Percentiles rank a stretch among this genome's conserved stretches.
Conservation (phyloP, 257 asterid species). For the Lycium barbarum region DNA sequence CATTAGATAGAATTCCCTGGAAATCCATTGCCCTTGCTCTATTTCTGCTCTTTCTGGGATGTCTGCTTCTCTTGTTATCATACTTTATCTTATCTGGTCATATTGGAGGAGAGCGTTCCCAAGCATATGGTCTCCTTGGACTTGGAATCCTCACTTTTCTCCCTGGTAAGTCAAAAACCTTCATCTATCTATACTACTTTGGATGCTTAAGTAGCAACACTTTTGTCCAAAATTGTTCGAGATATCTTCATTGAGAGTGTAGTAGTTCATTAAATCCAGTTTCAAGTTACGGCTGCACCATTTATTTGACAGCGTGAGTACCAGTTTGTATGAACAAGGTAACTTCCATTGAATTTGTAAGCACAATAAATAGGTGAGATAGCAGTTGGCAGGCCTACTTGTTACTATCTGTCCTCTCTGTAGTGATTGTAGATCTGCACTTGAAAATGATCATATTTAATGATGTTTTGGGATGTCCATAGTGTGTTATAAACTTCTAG, state of each 20-base stretch:
- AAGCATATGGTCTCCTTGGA: conserved; percentile 85
- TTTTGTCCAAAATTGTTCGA: neutral
- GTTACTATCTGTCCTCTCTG: neutral
- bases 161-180: conserved; percentile 60
- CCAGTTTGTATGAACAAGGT: neutral
- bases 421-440: neutral
- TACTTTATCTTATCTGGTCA: conserved; percentile 86
- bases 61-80: conserved; percentile 74
- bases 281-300: neutral
- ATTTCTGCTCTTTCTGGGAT: conserved; percentile 85
- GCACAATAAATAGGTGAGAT: conserved; percentile 10
- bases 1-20: conserved; percentile 79
- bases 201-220: neutral
- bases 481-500: neutral
- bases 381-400: neutral
- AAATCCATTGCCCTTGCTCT: conserved; percentile 82
- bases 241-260: neutral
- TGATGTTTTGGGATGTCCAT: neutral
- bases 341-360: neutral
- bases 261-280: neutral
- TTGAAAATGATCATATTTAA: neutral
- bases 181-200: neutral
- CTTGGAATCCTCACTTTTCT: conserved; percentile 80
- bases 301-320: neutral
- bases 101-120: conserved; percentile 85